Conservation (phyloP, 2,329 filamentous ascomycete species). For the Fusarium floridanum region DNA sequence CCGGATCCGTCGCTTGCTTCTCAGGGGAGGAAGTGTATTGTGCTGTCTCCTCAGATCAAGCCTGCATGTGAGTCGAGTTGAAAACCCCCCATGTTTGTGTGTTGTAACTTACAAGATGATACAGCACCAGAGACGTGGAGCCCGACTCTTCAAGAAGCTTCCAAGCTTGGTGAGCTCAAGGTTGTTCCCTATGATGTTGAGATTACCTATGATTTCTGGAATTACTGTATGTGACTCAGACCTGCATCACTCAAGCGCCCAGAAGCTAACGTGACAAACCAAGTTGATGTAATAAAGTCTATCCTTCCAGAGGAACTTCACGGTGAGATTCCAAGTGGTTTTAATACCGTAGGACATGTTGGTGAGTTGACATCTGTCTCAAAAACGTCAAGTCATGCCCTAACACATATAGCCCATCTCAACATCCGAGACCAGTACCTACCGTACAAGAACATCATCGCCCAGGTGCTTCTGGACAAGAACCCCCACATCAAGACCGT, state of each 20-base stretch:
- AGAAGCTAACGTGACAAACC: slow-evolving; percentile 32
- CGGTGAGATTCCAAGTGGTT: slow-evolving; percentile 85
- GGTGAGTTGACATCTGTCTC: slow-evolving; percentile 60
- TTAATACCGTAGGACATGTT: slow-evolving; percentile 90
- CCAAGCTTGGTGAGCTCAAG: slow-evolving; percentile 75
- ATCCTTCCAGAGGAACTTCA: slow-evolving; percentile 85
- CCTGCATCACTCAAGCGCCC: neutral
- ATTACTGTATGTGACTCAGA: slow-evolving; percentile 70
- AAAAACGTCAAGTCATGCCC: neutral
- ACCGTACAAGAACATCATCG: slow-evolving; percentile 89
- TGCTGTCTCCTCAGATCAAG: slow-evolving; percentile 70
- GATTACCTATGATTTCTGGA: slow-evolving; percentile 89
- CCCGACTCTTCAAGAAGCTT: slow-evolving; percentile 73
- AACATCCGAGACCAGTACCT: slow-evolving; percentile 88
- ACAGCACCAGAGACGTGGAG: slow-evolving; percentile 79
- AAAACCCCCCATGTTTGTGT: neutral
- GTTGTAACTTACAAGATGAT: slow-evolving; percentile 17
- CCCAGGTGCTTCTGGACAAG: slow-evolving; percentile 89
- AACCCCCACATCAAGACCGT: slow-evolving; percentile 86
- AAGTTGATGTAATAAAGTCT: slow-evolving; percentile 84
- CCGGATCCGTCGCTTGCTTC: slow-evolving; percentile 67
- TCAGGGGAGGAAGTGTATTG: slow-evolving; percentile 71
- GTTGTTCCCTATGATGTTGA: slow-evolving; percentile 81
- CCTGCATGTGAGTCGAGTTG: slow-evolving; percentile 58
- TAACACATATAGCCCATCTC: slow-evolving; percentile 75